A percentile compares a stretch with the other conserved stretches of the same genome.
These are phyloP conservation scores for Cryptosporidium muris DNA, from an alignment of 169 alveolate genomes.

Conservation along the genomic window DNA sequence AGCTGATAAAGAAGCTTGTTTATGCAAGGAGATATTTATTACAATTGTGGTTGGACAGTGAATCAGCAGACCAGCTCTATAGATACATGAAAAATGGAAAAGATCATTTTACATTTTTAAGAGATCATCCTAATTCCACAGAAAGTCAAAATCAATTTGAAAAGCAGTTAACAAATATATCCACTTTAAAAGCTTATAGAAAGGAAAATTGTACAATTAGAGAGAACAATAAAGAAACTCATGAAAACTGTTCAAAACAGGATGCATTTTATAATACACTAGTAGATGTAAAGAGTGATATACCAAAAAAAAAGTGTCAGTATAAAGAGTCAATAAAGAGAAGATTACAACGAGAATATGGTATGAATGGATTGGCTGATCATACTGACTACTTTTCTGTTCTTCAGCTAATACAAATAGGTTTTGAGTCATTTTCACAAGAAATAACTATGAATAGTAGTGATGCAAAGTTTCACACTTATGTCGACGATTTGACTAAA, in stretches of 20 bases:
- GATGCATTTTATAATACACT: no score
- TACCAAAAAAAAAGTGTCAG: conserved; percentile 18
- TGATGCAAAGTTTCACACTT: conserved; percentile 31
- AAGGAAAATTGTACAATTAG: no score
- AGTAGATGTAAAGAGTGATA: background rate
- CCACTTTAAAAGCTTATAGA: no score
- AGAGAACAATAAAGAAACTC: no score
- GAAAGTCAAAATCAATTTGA: no score
- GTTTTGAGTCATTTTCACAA: conserved; percentile 62
- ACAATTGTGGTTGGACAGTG: background rate
- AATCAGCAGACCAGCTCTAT: background rate
- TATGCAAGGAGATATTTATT: conserved; percentile 40
- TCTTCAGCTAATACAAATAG: conserved; percentile 37
- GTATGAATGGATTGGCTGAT: conserved; percentile 4
- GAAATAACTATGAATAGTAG: conserved; percentile 25
- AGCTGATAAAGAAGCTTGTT: conserved; percentile 26
- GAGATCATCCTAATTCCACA: no score
- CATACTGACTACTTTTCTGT: conserved; percentile 38
- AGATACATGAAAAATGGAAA: no score
- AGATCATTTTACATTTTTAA: no score
- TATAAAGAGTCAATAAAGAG: conserved; percentile 67
- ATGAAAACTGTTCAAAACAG: no score
- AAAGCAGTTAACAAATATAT: no score
- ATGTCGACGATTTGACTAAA: conserved; percentile 25
- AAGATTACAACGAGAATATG: conserved; percentile 43